Evolutionary conservation across 495 filamentous ascomycete genomes (phyloP), one percentile per base, ranked within the genome.

Genomic region (Hyaloscypha bicolor): DNA sequence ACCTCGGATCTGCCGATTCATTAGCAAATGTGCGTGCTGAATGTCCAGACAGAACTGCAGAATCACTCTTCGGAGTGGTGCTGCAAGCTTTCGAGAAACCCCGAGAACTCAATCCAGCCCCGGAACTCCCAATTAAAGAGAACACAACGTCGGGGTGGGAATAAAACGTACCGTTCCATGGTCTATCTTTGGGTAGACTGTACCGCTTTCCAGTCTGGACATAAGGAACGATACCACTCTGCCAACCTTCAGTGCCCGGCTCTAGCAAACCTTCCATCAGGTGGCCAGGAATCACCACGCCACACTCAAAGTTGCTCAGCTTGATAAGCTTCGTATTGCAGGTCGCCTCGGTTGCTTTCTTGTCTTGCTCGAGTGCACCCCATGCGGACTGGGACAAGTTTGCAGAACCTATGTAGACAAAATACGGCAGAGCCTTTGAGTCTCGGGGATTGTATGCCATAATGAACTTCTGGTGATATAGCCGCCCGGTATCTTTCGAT

Each of bases 351-450:
- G 66, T 72, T 4, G 30, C 52, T 60, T 51, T 65, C 37, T 72
- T 72, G 55, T 72, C 70, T 31, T 65, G 45, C 45, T 69, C 63
- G 1, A 72, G 52, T 12, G 56, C 63, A 4, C 70, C 69, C 70
- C 70, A 72, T 35, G 70, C 70, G 16, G 70, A 72, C 33, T 66
- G 66, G 2, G 70, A 72, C n/a, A 72, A 55, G 31, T 72, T 72
- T 11, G 67, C 66, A 25, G 70, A 72, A 45, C 70, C 70, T 33
- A 72, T n/a, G 30, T 72, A 72, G 25, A 69, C 35, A 32, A 66
- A 72, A 35, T 69, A 72, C 2, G 67, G 70, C 25, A 29, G 21
- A 3, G 56, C 52, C 0, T 60, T 65, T 21, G 19, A 30, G 14
- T 72, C 62, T 19, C 9, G 11, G 21, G 70, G 66, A 42, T 72